Evolutionary conservation across 495 filamentous ascomycete species (phyloP), one percentile per base, ranked within the genome.

Genomic region (Chaetomidium leptoderma): DNA sequence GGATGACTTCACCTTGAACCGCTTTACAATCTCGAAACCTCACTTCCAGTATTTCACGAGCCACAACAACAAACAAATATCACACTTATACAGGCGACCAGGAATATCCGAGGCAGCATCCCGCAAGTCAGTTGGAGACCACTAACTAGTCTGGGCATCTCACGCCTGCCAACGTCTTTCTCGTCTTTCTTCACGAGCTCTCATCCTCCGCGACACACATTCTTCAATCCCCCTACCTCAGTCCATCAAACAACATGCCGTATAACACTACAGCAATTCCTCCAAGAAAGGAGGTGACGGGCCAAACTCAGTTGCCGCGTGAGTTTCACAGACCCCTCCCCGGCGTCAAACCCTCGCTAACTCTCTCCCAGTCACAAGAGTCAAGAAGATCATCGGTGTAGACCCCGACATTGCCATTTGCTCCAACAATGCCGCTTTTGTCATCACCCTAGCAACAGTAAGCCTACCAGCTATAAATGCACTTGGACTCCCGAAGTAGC

Each of bases 361-460:
- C 44, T 6, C 30, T 2, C n/a, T 24, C 29, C 13, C 61, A 96
- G 93, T 97, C 26, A 87, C 92, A 14, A 82, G 92, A 55, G 87
- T 97, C 46, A 96, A 95, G 70, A 93, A 92, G 73, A 96, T 97
- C 64, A 88, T 99, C 49, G 79, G 82, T 16, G 78, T 90, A 17
- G 93, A 99, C 72, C 86, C 87, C 30, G 93, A 97, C 60, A 86
- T 96, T 61, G 73, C 70, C 58, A 79, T 84, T 68, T 92, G 90
- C 70, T 95, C 91, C 39, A 95, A 90, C 68, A 95, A 92, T 59
- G 92, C 91, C 55, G 89, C 91, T n/a, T 96, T 97, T 72, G 85
- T 91, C 51, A 91, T 97, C 63, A 91, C 92, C 13, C 79, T 95
- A 53, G 93, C 93, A 51, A 90, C 93, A 11, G 90, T 89, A 76